These are phyloP conservation scores for Fusarium compactum DNA, from an alignment of 2,329 filamentous ascomycete species.

Conservation along the genomic window DNA sequence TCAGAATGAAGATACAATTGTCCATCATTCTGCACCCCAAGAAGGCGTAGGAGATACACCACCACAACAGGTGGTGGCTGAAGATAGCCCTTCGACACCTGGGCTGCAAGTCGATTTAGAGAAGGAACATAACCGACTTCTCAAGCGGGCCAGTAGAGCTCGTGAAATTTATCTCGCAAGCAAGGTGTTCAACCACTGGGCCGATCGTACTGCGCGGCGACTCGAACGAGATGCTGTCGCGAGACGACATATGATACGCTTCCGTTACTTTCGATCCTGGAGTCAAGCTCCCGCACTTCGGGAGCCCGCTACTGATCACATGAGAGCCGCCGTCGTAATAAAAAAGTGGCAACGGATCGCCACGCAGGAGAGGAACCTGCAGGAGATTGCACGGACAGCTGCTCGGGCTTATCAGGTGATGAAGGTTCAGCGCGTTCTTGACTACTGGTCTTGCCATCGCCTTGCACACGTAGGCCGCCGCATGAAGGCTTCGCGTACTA, in stretches of 20 bases:
- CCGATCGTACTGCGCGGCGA: conserved; percentile 72
- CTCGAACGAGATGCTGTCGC: conserved; percentile 75
- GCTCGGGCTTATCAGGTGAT: conserved; percentile 38
- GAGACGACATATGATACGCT: conserved; percentile 76
- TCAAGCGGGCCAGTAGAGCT: conserved; percentile 69
- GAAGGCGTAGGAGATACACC: conserved; percentile 6
- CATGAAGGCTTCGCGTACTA: conserved; percentile 33
- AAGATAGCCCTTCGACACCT: conserved; percentile 22
- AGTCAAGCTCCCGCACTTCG: conserved; percentile 50
- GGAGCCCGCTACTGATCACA: conserved; percentile 47
- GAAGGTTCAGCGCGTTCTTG: conserved; percentile 38
- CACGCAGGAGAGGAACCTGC: conserved; percentile 47
- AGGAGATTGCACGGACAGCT: conserved; percentile 42
- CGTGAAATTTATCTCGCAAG: conserved; percentile 71
- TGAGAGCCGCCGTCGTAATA: conserved; percentile 48
- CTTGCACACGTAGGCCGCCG: conserved; percentile 39
- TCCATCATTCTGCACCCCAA: conserved; percentile 6
- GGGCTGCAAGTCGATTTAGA: conserved; percentile 15
- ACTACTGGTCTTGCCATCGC: conserved; percentile 48
- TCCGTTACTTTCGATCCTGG: conserved; percentile 56
- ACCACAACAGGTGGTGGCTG: conserved; percentile 2
- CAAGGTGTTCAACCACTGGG: conserved; percentile 67
- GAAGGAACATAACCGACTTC: conserved; percentile 38
- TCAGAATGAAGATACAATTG: conserved; percentile 18
- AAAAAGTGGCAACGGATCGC: conserved; percentile 52